A percentile compares a stretch with the other conserved stretches of the same genome.
Evolutionary conservation across 495 filamentous ascomycete species (phyloP).

Genomic region (Elaphomyces granulatus): DNA sequence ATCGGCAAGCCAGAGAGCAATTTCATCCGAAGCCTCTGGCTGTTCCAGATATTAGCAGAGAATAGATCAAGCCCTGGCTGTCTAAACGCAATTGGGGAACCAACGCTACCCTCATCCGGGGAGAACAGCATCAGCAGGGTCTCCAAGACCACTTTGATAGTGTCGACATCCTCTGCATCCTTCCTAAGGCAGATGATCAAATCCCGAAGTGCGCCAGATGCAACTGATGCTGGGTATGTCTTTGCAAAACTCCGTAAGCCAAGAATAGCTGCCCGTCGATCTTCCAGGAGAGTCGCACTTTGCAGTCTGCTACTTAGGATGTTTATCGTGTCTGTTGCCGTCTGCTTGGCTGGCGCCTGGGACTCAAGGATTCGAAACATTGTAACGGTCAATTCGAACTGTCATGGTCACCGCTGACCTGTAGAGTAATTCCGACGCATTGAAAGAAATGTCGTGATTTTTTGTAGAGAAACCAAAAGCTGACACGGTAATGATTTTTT

Average conservation of each 20-base stretch:
- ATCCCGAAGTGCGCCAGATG: constrained; percentile 72
- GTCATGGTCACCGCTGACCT: constrained; percentile 33
- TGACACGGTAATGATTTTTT: background rate
- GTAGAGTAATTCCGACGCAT: background rate
- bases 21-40: constrained; percentile 94
- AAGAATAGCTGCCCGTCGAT: constrained; percentile 82
- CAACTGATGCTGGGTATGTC: constrained; percentile 90
- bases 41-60: constrained; percentile 13
- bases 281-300: constrained; percentile 80
- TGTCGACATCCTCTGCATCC: constrained; percentile 93
- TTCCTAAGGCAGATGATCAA: constrained; percentile 73
- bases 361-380: constrained; percentile 82
- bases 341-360: constrained; percentile 88
- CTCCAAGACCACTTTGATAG: constrained; percentile 84
- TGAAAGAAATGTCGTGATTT: too few species aligned
- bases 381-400: constrained; percentile 25
- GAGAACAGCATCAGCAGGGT: constrained; percentile 87
- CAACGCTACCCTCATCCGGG: constrained; percentile 52
- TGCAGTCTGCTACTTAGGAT: constrained; percentile 73
- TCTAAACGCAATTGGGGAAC: constrained; percentile 13
- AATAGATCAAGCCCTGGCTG: background rate
- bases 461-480: too few species aligned
- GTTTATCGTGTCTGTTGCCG: constrained; percentile 82
- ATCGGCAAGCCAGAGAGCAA: constrained; percentile 91
- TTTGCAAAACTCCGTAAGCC: constrained; percentile 92